Evolutionary conservation across 2,329 filamentous ascomycete genomes (phyloP).

Genomic region (Beauveria medogensis): DNA sequence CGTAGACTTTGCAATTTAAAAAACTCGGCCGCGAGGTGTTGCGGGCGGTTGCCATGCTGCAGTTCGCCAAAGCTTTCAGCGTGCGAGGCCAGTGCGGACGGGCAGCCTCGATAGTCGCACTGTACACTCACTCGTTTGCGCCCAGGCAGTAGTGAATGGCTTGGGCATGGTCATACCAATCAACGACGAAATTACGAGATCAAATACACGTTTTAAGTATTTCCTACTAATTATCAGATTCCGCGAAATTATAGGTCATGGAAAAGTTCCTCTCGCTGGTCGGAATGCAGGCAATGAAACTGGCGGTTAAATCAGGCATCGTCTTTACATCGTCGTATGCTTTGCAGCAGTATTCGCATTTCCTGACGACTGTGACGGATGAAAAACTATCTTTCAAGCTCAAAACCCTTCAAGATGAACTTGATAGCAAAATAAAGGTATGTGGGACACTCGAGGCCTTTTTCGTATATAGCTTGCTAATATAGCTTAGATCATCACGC

Average conservation of each 20-base stretch:
- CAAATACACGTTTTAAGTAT: neutral
- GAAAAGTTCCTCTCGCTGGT: slow-evolving; percentile 52
- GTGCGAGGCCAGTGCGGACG: neutral
- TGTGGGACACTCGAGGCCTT: slow-evolving; percentile 5
- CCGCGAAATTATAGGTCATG: slow-evolving; percentile 32
- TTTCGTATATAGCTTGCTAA: slow-evolving; percentile 1
- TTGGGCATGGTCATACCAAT: neutral
- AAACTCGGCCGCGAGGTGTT: no score
- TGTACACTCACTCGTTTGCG: neutral
- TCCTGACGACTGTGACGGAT: slow-evolving; percentile 71
- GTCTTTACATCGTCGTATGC: slow-evolving; percentile 79
- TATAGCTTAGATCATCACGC: slow-evolving; percentile 65
- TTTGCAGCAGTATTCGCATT: slow-evolving; percentile 69
- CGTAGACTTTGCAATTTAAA: neutral
- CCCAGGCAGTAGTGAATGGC: slow-evolving; percentile 1
- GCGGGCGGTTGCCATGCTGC: neutral
- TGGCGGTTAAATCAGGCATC: slow-evolving; percentile 82
- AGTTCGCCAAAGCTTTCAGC: neutral
- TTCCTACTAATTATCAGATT: no score
- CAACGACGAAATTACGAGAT: neutral
- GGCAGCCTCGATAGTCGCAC: neutral
- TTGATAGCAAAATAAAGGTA: slow-evolving; percentile 81
- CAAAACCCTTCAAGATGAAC: slow-evolving; percentile 58
- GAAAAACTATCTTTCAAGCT: slow-evolving; percentile 61
- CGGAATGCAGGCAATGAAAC: slow-evolving; percentile 73